Conservation (phyloP, 2,329 filamentous ascomycete genomes). For the Fusarium sp. region DNA sequence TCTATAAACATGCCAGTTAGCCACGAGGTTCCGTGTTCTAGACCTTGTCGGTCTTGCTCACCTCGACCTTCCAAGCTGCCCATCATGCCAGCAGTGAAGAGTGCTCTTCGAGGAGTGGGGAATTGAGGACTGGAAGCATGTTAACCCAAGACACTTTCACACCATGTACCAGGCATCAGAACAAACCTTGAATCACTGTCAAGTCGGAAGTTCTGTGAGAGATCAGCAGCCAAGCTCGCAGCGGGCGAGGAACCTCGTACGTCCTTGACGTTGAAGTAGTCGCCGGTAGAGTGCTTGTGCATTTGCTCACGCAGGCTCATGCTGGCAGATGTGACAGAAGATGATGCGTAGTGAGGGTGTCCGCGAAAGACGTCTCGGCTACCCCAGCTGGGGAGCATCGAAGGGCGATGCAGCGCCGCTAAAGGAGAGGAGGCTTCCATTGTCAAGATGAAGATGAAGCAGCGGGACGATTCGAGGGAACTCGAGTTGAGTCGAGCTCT, state of each 20-base stretch:
- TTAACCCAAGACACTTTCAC: constrained; percentile 35
- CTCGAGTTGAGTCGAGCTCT: constrained; percentile 37
- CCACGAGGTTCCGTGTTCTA: constrained; percentile 2
- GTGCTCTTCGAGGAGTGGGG: constrained; percentile 56
- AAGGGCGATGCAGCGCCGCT: constrained; percentile 85
- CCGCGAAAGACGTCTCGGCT: constrained; percentile 65
- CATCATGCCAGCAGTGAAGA: constrained; percentile 57
- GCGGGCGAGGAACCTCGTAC: constrained; percentile 89
- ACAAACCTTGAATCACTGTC: constrained; percentile 84
- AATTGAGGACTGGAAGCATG: constrained; percentile 54
- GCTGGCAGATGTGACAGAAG: constrained; percentile 69
- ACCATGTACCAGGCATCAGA: constrained; percentile 18
- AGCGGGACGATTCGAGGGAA: constrained; percentile 36
- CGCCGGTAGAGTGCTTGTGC: constrained; percentile 63
- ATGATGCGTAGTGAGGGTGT: constrained; percentile 63
- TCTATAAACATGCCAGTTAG: constrained; percentile 62
- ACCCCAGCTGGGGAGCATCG: constrained; percentile 71
- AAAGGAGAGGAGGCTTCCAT: constrained; percentile 97
- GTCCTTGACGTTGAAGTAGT: constrained; percentile 86
- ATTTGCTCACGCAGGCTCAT: constrained; percentile 85
- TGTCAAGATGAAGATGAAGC: constrained; percentile 45
- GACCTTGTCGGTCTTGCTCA: constrained; percentile 40
- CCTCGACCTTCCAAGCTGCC: constrained; percentile 53
- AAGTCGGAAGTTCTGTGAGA: constrained; percentile 97
- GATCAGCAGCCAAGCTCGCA: constrained; percentile 88